Percentiles rank a stretch among this genome's conserved stretches.
Evolutionary conservation across 495 filamentous ascomycete genomes (phyloP).

Genomic region (Beverwykella pulmonaria): DNA sequence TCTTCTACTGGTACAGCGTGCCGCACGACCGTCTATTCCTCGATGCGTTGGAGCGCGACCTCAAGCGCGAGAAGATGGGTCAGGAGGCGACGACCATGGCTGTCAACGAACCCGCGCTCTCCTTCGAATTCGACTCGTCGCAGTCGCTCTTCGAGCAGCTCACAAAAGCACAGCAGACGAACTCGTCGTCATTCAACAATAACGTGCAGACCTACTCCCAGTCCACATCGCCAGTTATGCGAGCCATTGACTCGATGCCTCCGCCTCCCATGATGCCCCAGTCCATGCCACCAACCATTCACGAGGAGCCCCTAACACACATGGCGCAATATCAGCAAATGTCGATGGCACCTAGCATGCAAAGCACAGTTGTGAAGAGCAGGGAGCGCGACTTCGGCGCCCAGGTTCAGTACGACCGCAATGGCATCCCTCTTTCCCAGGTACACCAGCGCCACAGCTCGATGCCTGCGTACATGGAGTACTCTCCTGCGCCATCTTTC

Average conservation of each 20-base stretch:
- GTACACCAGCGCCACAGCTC: slow-evolving; percentile 89
- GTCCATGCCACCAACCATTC: slow-evolving; percentile 70
- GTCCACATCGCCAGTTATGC: slow-evolving; percentile 81
- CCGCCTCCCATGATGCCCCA: slow-evolving; percentile 74
- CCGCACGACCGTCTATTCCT: slow-evolving; percentile 97
- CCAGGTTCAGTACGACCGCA: slow-evolving; percentile 83
- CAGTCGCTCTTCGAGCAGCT: slow-evolving; percentile 99
- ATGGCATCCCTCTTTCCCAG: slow-evolving; percentile 79
- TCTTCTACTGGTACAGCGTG: slow-evolving; percentile 99
- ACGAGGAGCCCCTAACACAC: slow-evolving; percentile 71
- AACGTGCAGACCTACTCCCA: slow-evolving; percentile 65
- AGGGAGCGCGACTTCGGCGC: slow-evolving; percentile 66
- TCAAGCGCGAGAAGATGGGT: slow-evolving; percentile 99
- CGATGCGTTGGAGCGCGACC: slow-evolving; percentile 92
- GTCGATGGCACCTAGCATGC: slow-evolving; percentile 48
- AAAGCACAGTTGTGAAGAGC: slow-evolving; percentile 71
- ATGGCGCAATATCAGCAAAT: slow-evolving; percentile 61
- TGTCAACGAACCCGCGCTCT: slow-evolving; percentile 92
- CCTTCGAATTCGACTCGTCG: slow-evolving; percentile 98
- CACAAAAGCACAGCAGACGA: slow-evolving; percentile 98
- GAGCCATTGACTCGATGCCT: slow-evolving; percentile 85
- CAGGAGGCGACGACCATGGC: slow-evolving; percentile 97
- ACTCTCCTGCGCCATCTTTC: slow-evolving; percentile 96
- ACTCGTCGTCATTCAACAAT: slow-evolving; percentile 91
- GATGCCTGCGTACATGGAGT: slow-evolving; percentile 97